Percentiles rank a stretch among this genome's conserved stretches.
Conservation (phyloP, 306 rosid genomes). For the Quercus bicolor region DNA sequence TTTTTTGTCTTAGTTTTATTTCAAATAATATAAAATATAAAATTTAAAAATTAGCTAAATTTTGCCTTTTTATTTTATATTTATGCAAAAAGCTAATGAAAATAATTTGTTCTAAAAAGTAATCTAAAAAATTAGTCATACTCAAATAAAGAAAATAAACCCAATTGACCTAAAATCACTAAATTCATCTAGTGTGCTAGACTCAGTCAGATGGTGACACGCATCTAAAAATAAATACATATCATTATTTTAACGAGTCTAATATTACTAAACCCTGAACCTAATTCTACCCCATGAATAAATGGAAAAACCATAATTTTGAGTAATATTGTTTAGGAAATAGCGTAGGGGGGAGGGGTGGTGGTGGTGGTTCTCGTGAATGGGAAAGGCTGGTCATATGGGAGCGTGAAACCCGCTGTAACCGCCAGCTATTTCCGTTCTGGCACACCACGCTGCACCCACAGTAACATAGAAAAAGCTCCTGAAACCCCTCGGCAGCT, state of each 20-base stretch:
- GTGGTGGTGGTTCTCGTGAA: constrained; percentile 34
- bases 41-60: too few species aligned
- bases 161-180: too few species aligned
- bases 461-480: constrained; percentile 3
- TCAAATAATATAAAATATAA: too few species aligned
- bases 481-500: constrained; percentile 14
- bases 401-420: constrained; percentile 41
- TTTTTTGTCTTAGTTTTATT: too few species aligned
- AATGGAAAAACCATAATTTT: too few species aligned
- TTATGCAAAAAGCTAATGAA: too few species aligned
- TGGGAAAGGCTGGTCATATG: constrained; percentile 15
- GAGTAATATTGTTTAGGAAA: not conserved
- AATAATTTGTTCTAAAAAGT: too few species aligned
- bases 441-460: constrained; percentile 47
- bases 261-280: too few species aligned
- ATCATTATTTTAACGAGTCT: fast-evolving
- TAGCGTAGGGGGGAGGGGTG: not conserved
- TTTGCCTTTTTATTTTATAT: too few species aligned
- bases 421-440: constrained; percentile 65
- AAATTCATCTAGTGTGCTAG: fast-evolving
- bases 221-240: fast-evolving
- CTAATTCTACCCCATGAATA: too few species aligned
- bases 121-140: too few species aligned
- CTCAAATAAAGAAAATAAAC: too few species aligned
- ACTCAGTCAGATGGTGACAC: fast-evolving